Evolutionary conservation across 2,329 filamentous ascomycete genomes (phyloP).

Genomic region (Coniochaeta ligniaria): DNA sequence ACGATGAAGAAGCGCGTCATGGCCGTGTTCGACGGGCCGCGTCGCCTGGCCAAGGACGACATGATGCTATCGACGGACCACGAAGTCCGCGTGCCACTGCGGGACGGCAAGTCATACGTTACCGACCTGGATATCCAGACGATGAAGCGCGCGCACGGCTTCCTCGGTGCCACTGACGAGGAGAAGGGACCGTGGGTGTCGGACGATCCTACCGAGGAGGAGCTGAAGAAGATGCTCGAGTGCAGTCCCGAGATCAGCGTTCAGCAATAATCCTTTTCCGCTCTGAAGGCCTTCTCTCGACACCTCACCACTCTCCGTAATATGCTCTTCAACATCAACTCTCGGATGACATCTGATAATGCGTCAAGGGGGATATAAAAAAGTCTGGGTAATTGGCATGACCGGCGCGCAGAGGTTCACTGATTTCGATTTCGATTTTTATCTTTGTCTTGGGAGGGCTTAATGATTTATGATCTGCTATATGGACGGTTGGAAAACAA

Average conservation of each 20-base stretch:
- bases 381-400: slow-evolving; percentile 11
- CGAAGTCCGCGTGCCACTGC: slow-evolving; percentile 80
- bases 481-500: slow-evolving; percentile 1
- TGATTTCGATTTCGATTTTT: neutral
- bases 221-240: slow-evolving; percentile 53
- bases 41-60: slow-evolving; percentile 92
- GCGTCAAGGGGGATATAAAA: slow-evolving; percentile 1
- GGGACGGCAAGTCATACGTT: slow-evolving; percentile 70
- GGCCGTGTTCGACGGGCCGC: slow-evolving; percentile 81
- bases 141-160: slow-evolving; percentile 76
- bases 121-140: slow-evolving; percentile 93
- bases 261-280: slow-evolving; percentile 5
- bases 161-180: slow-evolving; percentile 71
- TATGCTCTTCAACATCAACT: neutral
- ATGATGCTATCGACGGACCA: slow-evolving; percentile 97
- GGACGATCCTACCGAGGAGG: slow-evolving; percentile 59
- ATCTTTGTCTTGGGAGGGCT: slow-evolving; percentile 12
- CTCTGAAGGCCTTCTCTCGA: neutral
- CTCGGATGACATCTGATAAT: neutral
- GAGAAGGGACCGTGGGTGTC: slow-evolving; percentile 83
- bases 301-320: neutral
- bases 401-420: slow-evolving; percentile 13
- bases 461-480: slow-evolving; percentile 6
- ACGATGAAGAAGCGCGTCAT: slow-evolving; percentile 97
- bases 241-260: slow-evolving; percentile 23